These are phyloP conservation scores for Passiflora organensis DNA, from an alignment of 345 rosid species.

Conservation along the genomic window DNA sequence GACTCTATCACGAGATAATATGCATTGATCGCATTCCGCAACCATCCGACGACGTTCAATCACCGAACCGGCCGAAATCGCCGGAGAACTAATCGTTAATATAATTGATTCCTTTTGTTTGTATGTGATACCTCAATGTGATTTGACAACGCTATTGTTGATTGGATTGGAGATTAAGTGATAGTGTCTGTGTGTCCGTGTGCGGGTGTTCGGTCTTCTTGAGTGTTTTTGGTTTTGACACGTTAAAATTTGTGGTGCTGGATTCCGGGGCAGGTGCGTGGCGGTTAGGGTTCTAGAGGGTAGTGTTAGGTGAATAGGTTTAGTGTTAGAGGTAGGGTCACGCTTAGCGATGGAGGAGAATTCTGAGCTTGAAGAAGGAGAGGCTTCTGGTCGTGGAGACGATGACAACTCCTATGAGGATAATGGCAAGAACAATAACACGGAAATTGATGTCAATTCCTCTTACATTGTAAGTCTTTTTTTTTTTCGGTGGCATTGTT, in stretches of 20 bases:
- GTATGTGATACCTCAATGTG: no score
- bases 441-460: conserved; percentile 57
- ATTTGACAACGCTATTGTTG: no score
- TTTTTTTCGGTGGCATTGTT: conserved; percentile 7
- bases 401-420: conserved; percentile 16
- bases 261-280: conserved; percentile 50
- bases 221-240: no score
- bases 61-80: no score
- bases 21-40: no score
- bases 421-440: conserved; percentile 21
- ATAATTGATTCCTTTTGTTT: no score
- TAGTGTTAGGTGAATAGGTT: background rate
- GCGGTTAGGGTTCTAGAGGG: conserved; percentile 7
- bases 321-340: conserved; percentile 14
- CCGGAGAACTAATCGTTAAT: no score
- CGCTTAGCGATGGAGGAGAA: conserved; percentile 39
- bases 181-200: no score
- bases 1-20: no score
- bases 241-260: conserved; percentile 35
- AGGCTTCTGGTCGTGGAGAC: conserved; percentile 37
- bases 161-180: no score
- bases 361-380: conserved; percentile 76
- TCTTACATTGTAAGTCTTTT: conserved; percentile 69
- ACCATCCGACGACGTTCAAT: no score
- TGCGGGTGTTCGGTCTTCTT: no score